Evolutionary conservation across 140 eudicot genomes (phyloP), one percentile per base, ranked within the genome.

Genomic region (Ambrosia hybrid): DNA sequence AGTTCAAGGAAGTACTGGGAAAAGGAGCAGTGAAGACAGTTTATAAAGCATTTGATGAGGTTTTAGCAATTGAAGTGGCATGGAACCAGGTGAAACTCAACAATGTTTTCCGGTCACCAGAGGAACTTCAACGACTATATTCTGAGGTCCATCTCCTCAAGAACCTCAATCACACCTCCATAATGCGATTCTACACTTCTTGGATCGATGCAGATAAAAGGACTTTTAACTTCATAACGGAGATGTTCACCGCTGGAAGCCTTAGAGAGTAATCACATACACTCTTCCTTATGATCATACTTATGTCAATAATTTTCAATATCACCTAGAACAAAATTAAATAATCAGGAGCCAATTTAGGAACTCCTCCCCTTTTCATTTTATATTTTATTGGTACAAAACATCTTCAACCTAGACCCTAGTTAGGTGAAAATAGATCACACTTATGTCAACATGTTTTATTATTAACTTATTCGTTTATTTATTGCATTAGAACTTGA

Each of bases 71-170:
- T 68, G 93, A 87, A 78, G 93, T 87, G 59, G 93, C 93, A 36
- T 87, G 93, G 93, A 87, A 83, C 74, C 93, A 84, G 59, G 87
- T 87, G 51, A 82, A 68, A 78, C 85, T 84, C 60, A 71, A 74
- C 51, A 81, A 75, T 12, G 79, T 84, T 34, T 78, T 87, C 53
- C 87, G 78, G 6, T 84, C 89, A 3, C 87, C 87, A 0, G 87
- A 82, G 4, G 87, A 87, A 53, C 52, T 87, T 51, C 85, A 84
- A 17, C 80, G 93, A 10, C 81, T 87, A 37, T 87, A 87, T 63
- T 87, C 89, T 1, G 93, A 87, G 65, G 93, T 87, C 75, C 89
- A 87, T 79, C 87, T 87, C 73, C 93, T 87, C 66, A 87, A 87
- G 77, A 84, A 55, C 63, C 80, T 87, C 65, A 67, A 84, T 53